A percentile compares a stretch with the other conserved stretches of the same genome.
These are phyloP conservation scores for Colletotrichum zoysiae DNA, from an alignment of 2,329 filamentous ascomycete species.

Conservation along the genomic window DNA sequence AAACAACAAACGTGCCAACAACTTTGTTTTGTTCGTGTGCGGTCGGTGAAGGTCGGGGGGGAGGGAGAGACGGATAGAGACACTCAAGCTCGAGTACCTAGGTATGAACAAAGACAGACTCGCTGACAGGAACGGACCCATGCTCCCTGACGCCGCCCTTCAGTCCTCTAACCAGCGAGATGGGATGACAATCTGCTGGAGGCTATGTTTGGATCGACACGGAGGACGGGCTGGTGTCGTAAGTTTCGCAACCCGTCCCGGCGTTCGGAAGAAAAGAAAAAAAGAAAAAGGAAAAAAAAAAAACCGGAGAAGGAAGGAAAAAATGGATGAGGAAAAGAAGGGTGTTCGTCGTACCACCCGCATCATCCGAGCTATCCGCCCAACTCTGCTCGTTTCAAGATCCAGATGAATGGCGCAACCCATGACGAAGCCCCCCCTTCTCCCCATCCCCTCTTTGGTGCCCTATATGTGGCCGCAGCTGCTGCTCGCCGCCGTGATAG, in stretches of 20 bases:
- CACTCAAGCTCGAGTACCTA: not conserved
- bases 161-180: constrained; percentile 2
- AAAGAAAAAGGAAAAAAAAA: not conserved
- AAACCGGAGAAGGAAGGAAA: not conserved
- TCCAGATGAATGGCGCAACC: constrained; percentile 37
- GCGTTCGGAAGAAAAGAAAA: not conserved
- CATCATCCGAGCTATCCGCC: constrained; percentile 37
- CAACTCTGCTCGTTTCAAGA: constrained; percentile 35
- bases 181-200: constrained; percentile 34
- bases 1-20: constrained; percentile 25
- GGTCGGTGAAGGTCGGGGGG: not conserved
- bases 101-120: not conserved
- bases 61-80: not conserved
- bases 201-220: constrained; percentile 17
- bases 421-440: constrained; percentile 25
- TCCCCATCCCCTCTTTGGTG: not conserved
- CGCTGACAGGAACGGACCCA: not conserved
- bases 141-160: constrained; percentile 6
- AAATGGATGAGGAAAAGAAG: not conserved
- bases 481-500: not conserved
- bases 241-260: constrained; percentile 6
- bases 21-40: constrained; percentile 29
- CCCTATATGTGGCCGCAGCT: constrained; percentile 1
- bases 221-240: constrained; percentile 1
- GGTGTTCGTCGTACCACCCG: constrained; percentile 30